These are phyloP conservation scores for Acanthamoeba sp. DNA, from an alignment of 208 protist genomes.

Conservation along the genomic window DNA sequence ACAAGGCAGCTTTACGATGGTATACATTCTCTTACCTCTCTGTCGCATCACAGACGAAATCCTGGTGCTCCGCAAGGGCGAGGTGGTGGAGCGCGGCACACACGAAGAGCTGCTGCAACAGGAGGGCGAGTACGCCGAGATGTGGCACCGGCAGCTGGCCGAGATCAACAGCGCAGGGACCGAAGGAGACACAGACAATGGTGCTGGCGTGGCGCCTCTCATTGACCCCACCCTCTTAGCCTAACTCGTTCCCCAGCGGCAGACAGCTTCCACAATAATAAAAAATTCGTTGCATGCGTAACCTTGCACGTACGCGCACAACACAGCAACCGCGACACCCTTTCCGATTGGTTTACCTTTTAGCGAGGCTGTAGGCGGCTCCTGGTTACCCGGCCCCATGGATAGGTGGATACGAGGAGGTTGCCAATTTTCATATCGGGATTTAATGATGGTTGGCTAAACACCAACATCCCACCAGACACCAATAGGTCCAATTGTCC, in stretches of 20 bases:
- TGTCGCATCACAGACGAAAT: constrained; percentile 81
- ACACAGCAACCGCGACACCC: too few species aligned
- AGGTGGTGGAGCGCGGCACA: constrained; percentile 83
- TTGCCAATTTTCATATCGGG: too few species aligned
- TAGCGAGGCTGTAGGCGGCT: too few species aligned
- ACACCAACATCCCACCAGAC: too few species aligned
- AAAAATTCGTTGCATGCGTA: too few species aligned
- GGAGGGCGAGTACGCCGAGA: constrained; percentile 78
- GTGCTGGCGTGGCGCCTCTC: background rate
- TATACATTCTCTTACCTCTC: constrained; percentile 17
- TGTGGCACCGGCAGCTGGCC: constrained; percentile 78
- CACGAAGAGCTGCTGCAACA: constrained; percentile 82
- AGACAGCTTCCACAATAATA: too few species aligned
- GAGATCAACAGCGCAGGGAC: background rate
- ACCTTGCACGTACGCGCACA: too few species aligned
- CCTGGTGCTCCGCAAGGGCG: constrained; percentile 82
- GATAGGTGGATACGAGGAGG: too few species aligned
- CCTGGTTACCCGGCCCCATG: too few species aligned
- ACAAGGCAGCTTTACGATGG: background rate
- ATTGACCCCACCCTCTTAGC: background rate
- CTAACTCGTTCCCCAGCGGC: background rate
- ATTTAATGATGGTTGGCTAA: too few species aligned
- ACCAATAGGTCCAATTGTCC: too few species aligned
- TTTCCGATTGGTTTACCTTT: too few species aligned
- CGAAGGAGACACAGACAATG: background rate